Evolutionary conservation across 441 rosid genomes (phyloP), one percentile per base, ranked within the genome.

Genomic region (Populus trichocarpa): DNA sequence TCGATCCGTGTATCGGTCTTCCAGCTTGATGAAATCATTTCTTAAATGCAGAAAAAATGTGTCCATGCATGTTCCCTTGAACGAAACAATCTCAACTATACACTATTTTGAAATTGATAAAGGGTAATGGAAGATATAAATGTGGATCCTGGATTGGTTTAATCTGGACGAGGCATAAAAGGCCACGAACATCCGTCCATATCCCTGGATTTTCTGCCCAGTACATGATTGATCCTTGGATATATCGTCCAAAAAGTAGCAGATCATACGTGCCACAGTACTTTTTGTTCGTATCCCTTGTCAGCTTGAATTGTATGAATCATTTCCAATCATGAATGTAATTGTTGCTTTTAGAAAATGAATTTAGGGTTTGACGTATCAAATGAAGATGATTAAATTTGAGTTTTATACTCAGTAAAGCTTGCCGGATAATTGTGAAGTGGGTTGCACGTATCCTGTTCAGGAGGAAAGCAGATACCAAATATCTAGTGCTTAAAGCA

Each of bases 91-190:
- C 20, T 50, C 68, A 75, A 67, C 66, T 42, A 42, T 40, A 13
- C 66, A 28, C 22, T 36, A 20, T 23, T 23, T 13, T 46, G 14
- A 74, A 74, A 38, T 23, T 38, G 26, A 69, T 16, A 16, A 53
- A 66, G 23, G 63, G 63, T 20, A 20, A 20, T 20, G 63, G 63
- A 67, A 40, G 6, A 8, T 28, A 70, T 9, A 42, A 23, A 67
- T 74, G 33, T 53, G 76, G 53, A 72, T 78, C 57, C 71, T 2
- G 61, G 77, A 82, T 67, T 76, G 36, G 70, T 59, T 67, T 53
- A 63, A 18, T 33, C 35, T 64, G 68, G 42, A 50, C 69, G 66
- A 70, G 18, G 25, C n/a, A 11, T 20, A 50, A 66, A 35, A 57
- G n/a, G n/a, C 74, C 74, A 50, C 57, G 38, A 64, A 23, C 65